Conservation (phyloP, 352 stramenopile genomes). For the Pythium phragmiticola region DNA sequence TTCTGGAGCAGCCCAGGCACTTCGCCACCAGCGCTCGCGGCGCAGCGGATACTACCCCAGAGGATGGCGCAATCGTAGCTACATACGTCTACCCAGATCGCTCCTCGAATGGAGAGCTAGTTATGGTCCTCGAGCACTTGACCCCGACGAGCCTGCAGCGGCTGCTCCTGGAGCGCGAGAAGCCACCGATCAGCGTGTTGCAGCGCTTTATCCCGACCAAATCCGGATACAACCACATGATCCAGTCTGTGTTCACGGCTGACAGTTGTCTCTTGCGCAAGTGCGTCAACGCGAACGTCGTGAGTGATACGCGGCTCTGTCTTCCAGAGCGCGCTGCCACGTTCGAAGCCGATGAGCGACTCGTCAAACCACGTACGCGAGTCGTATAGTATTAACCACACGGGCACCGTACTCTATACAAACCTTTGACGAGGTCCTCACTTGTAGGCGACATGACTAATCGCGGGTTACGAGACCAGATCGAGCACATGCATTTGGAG, state of each 20-base stretch:
- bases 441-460: conserved; percentile 48
- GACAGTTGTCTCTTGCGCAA: conserved; percentile 57
- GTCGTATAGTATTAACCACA: neutral
- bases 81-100: conserved; percentile 56
- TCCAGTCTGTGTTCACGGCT: conserved; percentile 64
- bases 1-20: conserved; percentile 34
- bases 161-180: conserved; percentile 50
- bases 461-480: conserved; percentile 39
- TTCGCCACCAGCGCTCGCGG: neutral
- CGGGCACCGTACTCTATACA: no score
- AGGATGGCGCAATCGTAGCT: conserved; percentile 47
- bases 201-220: conserved; percentile 67
- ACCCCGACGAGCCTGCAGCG: conserved; percentile 41
- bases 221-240: conserved; percentile 69
- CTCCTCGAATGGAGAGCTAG: conserved; percentile 37
- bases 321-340: conserved; percentile 52
- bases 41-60: neutral
- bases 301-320: conserved; percentile 36
- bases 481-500: conserved; percentile 60
- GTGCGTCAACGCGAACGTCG: conserved; percentile 57
- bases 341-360: conserved; percentile 51
- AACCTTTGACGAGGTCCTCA: neutral
- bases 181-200: conserved; percentile 53
- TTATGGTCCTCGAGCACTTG: conserved; percentile 59
- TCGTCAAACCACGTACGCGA: conserved; percentile 51